Evolutionary conservation across 2,329 filamentous ascomycete genomes (phyloP).

Genomic region (Ophidiomyces ophidiicola): DNA sequence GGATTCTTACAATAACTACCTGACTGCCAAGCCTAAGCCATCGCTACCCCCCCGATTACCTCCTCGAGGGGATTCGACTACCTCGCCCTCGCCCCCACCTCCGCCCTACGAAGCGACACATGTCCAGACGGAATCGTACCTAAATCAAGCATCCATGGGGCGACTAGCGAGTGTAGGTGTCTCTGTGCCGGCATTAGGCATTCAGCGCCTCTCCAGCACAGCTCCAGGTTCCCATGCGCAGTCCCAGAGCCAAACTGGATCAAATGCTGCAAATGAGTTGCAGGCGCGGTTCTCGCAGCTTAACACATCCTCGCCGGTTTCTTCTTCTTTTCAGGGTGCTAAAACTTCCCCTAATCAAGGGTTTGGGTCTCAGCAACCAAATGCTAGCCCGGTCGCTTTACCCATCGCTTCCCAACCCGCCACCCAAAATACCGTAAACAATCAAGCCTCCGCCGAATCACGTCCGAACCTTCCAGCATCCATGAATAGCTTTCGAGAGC

Average conservation of each 20-base stretch:
- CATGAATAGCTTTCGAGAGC: constrained; percentile 4
- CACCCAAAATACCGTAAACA: constrained; percentile 41
- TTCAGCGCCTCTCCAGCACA: constrained; percentile 37
- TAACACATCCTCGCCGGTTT: constrained; percentile 16
- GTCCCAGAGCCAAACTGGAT: neutral
- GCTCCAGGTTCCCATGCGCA: neutral
- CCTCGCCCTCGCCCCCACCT: constrained; percentile 35
- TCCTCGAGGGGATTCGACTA: constrained; percentile 46
- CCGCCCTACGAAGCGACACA: constrained; percentile 36
- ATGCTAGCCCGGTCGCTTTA: constrained; percentile 19
- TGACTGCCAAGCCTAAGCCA: constrained; percentile 35
- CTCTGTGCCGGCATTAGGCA: constrained; percentile 65
- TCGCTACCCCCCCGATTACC: constrained; percentile 58
- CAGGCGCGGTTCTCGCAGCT: constrained; percentile 6
- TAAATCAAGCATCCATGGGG: constrained; percentile 50
- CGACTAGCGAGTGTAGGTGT: constrained; percentile 63
- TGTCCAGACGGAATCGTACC: constrained; percentile 9
- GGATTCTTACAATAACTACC: constrained; percentile 20
- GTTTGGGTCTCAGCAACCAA: constrained; percentile 35
- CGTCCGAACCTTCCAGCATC: neutral
- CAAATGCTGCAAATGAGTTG: constrained; percentile 4
- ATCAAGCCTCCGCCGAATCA: constrained; percentile 43
- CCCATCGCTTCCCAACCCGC: constrained; percentile 25
- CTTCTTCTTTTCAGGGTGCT: constrained; percentile 41
- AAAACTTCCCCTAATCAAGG: constrained; percentile 53